phyloP scores from a whole-genome alignment of 2,329 filamentous ascomycete genomes.

The Phaeosphaeriaceae sp. region DNA sequence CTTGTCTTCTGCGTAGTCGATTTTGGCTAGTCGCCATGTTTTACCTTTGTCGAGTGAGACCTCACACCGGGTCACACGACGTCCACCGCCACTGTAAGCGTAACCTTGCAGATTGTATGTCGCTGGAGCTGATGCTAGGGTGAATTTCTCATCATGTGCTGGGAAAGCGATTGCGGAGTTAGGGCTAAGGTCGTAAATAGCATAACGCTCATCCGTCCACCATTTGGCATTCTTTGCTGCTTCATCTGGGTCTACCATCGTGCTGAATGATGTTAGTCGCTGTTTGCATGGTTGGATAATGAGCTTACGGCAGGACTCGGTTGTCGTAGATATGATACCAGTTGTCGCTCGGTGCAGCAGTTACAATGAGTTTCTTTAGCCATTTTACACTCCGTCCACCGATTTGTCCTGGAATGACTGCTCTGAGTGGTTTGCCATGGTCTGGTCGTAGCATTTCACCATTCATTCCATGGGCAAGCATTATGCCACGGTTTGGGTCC shows the following conservation, averaged over 20 bases:
- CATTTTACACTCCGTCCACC: conserved; percentile 93
- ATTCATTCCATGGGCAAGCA: conserved; percentile 92
- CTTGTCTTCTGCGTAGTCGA: conserved; percentile 83
- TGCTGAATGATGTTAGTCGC: conserved; percentile 51
- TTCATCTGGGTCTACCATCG: conserved; percentile 82
- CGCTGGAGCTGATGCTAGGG: conserved; percentile 55
- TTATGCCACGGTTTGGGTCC: conserved; percentile 81
- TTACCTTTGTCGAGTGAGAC: conserved; percentile 82
- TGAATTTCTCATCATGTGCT: conserved; percentile 73
- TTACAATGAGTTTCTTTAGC: conserved; percentile 81
- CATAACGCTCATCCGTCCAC: conserved; percentile 90
- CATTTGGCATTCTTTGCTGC: conserved; percentile 74
- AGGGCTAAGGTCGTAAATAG: conserved; percentile 88
- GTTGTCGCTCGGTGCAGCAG: conserved; percentile 80
- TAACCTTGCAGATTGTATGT: conserved; percentile 77
- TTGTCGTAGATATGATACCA: conserved; percentile 98
- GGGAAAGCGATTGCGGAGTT: conserved; percentile 85
- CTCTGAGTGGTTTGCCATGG: conserved; percentile 82
- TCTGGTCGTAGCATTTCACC: conserved; percentile 80
- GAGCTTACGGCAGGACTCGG: conserved; percentile 72
- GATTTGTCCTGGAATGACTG: conserved; percentile 88
- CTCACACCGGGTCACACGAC: conserved; percentile 81
- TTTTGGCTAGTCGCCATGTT: conserved; percentile 77
- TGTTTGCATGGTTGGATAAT: no score
- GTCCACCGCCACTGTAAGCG: conserved; percentile 87